Evolutionary conservation across 257 asterid species (phyloP).

Genomic region (Solanum microdontum): DNA sequence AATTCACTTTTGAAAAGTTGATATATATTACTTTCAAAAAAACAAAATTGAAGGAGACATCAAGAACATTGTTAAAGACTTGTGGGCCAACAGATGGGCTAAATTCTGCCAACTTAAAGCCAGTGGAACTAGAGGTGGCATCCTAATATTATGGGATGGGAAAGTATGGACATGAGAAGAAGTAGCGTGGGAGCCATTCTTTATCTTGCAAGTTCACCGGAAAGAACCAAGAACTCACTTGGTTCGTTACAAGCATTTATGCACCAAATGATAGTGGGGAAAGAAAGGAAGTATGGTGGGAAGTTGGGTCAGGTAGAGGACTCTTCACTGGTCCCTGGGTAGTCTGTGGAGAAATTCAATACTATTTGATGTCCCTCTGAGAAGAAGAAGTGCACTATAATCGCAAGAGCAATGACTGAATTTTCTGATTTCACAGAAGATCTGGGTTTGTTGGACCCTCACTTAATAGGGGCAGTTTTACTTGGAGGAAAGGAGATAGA

Average conservation of each 20-base stretch:
- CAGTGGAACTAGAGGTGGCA: not conserved
- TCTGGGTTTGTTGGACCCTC: not conserved
- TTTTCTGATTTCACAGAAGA: not conserved
- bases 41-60: not conserved
- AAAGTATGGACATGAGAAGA: not conserved
- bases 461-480: not conserved
- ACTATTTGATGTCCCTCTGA: not conserved
- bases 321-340: not conserved
- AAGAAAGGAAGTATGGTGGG: not conserved
- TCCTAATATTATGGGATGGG: not conserved
- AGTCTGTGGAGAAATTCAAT: not conserved
- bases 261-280: not conserved
- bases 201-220: not conserved
- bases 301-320: not conserved
- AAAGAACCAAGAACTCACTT: not conserved
- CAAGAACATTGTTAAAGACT: not conserved
- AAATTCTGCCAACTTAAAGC: not conserved
- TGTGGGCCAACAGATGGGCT: not conserved
- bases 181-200: not conserved
- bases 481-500: not conserved
- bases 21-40: not conserved
- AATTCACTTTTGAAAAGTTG: not conserved
- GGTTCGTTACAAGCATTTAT: not conserved
- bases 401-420: not conserved
- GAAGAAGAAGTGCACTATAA: not conserved